Percentiles rank a stretch among this genome's conserved stretches.
Evolutionary conservation across 257 asterid species (phyloP).

Genomic region (Eustoma russellianum): DNA sequence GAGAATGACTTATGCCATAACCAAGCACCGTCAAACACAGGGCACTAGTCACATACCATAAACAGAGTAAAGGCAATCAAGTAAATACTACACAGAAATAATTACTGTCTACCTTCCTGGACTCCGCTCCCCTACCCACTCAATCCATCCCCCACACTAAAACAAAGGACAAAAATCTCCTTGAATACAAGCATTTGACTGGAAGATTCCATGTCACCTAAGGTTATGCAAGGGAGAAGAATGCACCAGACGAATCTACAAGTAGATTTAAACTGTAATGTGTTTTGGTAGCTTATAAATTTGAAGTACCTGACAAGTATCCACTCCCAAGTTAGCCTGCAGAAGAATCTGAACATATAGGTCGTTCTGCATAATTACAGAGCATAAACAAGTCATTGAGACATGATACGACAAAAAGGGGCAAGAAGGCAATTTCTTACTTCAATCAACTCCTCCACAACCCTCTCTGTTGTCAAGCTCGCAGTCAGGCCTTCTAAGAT

Average conservation of each 20-base stretch:
- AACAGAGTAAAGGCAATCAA: no score
- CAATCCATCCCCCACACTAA: background rate
- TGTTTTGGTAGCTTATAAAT: background rate
- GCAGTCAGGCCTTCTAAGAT: constrained; percentile 72
- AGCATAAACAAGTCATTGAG: constrained; percentile 7
- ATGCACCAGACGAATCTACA: background rate
- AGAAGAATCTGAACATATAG: constrained; percentile 57
- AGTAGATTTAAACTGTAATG: background rate
- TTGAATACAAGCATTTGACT: no score
- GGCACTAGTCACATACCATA: no score
- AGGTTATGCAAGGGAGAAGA: no score
- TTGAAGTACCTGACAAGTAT: constrained; percentile 59
- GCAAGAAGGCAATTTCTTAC: constrained; percentile 25
- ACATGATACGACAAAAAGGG: background rate
- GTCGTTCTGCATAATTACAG: constrained; percentile 48
- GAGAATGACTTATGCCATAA: no score
- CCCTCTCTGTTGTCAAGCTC: constrained; percentile 43
- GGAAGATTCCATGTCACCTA: no score
- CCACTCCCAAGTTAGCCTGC: constrained; percentile 53
- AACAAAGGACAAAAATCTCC: background rate
- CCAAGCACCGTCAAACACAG: no score
- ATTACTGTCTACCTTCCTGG: no score
- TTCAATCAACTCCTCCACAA: constrained; percentile 75
- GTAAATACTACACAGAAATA: no score
- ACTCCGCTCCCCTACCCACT: no score